Base-by-base conservation (phyloP, 371 early-diverging fungal species). In the Homolaphlyctis polyrhiza region DNA sequence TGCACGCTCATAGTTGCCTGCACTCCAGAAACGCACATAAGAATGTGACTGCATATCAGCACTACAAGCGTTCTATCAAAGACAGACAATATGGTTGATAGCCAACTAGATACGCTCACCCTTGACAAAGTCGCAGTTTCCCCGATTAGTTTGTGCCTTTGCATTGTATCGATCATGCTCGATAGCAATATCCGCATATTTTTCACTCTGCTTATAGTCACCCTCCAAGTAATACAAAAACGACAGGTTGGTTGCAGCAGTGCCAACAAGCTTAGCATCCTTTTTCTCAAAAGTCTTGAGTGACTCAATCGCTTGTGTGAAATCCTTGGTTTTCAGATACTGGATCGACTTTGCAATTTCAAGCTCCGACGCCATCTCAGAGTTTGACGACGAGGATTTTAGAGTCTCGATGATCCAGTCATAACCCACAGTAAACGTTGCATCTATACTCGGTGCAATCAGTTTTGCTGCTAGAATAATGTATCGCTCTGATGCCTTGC, bases 331-430 rank as follows among this genome's bases (percentile, higher is more conserved):
- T 52, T 75, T 78, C 11, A 84, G 57, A 57, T 64, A 78, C 29
- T 78, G 78, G 30, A 82, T 69, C 18, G 82, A 80, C 62, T 82
- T 82, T 0, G 84, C 79, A 57, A 84, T 80, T 54, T 82, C 84
- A 14, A 84, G 65, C 55, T 84, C 84, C 52, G 62, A 60, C 1
- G 76, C 79, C 32, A 82, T 73, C 35, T 77, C 75, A n/a, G 57
- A 30, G 48, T 60, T 63, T 14, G 55, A 55, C 25, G 52, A 14
- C 16, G 81, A 81, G 1, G 64, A 51, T 35, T 76, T 75, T 30
- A 82, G 64, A 16, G 70, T 66, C 18, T 82, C 79, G 8, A 75
- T 68, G 28, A 81, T 65, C 76, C 78, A 79, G 66, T 82, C 79
- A 57, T 73, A 84, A 0, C 81, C 84, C 2, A 52, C 39, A 1